A percentile compares a stretch with the other conserved stretches of the same genome.
These are phyloP conservation scores for Tetrahymena borealis DNA, from an alignment of 73 alveolate genomes.

Conservation along the genomic window DNA sequence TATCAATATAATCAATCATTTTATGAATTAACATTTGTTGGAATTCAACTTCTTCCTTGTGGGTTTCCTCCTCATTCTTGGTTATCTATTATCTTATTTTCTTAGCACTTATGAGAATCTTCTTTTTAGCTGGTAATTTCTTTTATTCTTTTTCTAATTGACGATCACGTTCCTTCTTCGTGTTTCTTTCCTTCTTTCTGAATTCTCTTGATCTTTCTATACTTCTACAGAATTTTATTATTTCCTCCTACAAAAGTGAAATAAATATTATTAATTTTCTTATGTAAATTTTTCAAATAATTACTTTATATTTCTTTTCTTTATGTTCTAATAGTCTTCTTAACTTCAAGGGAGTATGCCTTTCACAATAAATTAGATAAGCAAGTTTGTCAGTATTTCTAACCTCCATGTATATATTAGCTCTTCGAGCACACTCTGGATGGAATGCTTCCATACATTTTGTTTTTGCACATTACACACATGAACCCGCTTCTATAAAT, in stretches of 20 bases:
- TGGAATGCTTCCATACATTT: constrained; percentile 28
- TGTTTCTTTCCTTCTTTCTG: not conserved
- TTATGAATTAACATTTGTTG: not conserved
- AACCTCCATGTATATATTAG: constrained; percentile 16
- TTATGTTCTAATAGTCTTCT: constrained; percentile 25
- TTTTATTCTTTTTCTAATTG: not conserved
- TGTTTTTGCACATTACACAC: constrained; percentile 25
- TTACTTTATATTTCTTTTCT: constrained; percentile 24
- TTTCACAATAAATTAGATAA: constrained; percentile 8
- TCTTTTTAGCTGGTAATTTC: not conserved
- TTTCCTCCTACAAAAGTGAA: not conserved
- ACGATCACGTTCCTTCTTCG: not conserved
- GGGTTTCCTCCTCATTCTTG: not conserved
- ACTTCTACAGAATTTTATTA: not conserved
- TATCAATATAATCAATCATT: not conserved
- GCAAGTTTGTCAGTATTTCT: not conserved
- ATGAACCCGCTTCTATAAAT: constrained; percentile 19
- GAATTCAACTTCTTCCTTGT: not conserved
- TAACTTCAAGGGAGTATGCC: constrained; percentile 25
- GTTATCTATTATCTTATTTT: not conserved
- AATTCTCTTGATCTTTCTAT: not conserved
- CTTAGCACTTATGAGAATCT: not conserved
- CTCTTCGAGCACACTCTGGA: constrained; percentile 47
- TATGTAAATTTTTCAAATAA: not conserved
- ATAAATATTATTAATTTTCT: not conserved